phyloP scores from a whole-genome alignment of 2,329 filamentous ascomycete genomes.

The Tolypocladium ophioglossoides region DNA sequence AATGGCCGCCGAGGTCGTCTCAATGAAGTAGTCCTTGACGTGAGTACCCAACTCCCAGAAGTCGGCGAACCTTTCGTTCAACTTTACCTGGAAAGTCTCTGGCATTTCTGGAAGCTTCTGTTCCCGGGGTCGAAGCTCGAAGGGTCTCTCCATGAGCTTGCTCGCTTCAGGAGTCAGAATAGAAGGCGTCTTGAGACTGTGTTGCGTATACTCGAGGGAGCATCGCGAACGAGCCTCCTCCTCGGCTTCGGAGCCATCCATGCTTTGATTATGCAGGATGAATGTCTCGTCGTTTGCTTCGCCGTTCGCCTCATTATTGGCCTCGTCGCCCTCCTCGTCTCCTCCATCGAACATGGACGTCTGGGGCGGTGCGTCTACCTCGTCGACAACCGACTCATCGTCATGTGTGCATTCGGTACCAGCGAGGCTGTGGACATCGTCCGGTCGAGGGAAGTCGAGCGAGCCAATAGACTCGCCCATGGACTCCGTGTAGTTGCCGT shows the following conservation, averaged over 20 bases:
- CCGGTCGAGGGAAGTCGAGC: conserved; percentile 35
- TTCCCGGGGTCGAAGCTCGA: not conserved
- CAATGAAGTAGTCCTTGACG: conserved; percentile 7
- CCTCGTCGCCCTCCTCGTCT: not conserved
- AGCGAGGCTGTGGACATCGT: conserved; percentile 41
- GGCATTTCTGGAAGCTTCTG: conserved; percentile 4
- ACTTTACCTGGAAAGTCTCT: not conserved
- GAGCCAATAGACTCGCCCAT: conserved; percentile 39
- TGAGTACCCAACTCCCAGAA: conserved; percentile 6
- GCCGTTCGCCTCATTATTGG: not conserved
- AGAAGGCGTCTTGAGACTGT: conserved; percentile 34
- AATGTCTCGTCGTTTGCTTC: not conserved
- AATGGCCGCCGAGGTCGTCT: conserved; percentile 10
- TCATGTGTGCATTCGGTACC: conserved; percentile 38
- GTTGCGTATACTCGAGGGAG: conserved; percentile 38
- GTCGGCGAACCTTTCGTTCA: conserved; percentile 7
- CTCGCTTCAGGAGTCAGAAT: conserved; percentile 24
- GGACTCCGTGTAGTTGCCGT: conserved; percentile 35
- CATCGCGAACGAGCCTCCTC: conserved; percentile 26
- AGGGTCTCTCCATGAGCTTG: conserved; percentile 12
- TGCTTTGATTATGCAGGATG: not conserved
- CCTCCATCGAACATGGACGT: not conserved
- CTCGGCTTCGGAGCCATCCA: conserved; percentile 19
- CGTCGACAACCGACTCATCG: conserved; percentile 27
- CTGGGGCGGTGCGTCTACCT: conserved; percentile 11